Percentiles rank a stretch among this genome's conserved stretches.
These are phyloP conservation scores for Naematelia aurantialba DNA, from an alignment of 768 basidiomycete species.

Conservation along the genomic window DNA sequence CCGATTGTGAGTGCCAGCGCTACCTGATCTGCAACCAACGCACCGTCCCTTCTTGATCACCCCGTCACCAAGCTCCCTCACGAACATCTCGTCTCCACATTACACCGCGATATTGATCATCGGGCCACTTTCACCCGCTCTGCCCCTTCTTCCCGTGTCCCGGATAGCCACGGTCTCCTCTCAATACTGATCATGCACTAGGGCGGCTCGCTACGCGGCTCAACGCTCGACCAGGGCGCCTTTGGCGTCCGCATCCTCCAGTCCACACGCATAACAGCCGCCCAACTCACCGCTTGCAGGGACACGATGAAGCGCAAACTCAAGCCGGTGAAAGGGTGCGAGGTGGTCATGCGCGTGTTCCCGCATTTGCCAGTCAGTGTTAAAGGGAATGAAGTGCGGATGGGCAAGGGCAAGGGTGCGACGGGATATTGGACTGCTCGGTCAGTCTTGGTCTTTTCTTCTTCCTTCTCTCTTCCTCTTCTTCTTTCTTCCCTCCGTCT, in stretches of 20 bases:
- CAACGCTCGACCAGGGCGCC: conserved; percentile 84
- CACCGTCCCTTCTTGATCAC: no score
- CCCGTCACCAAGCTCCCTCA: no score
- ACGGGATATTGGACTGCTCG: conserved; percentile 97
- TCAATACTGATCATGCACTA: no score
- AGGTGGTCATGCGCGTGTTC: conserved; percentile 83
- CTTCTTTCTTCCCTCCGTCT: neutral
- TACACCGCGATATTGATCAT: no score
- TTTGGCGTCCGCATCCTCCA: conserved; percentile 88
- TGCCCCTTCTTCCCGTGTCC: no score
- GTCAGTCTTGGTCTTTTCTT: conserved; percentile 53
- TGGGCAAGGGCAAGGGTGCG: conserved; percentile 98
- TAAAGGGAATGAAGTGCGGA: conserved; percentile 98
- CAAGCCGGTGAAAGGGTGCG: conserved; percentile 81
- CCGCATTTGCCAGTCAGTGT: conserved; percentile 97
- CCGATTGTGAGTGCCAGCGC: conserved; percentile 20
- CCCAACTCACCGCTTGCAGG: conserved; percentile 81
- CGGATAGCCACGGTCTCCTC: no score
- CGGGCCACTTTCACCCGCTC: no score
- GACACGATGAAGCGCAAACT: conserved; percentile 85
- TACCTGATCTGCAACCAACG: neutral
- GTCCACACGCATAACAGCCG: conserved; percentile 75
- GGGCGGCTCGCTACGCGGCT: conserved; percentile 90
- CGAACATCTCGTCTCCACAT: no score
- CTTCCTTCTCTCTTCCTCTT: neutral